phyloP scores from a whole-genome alignment of 257 asterid species.

The Nicotiana tabacum region DNA sequence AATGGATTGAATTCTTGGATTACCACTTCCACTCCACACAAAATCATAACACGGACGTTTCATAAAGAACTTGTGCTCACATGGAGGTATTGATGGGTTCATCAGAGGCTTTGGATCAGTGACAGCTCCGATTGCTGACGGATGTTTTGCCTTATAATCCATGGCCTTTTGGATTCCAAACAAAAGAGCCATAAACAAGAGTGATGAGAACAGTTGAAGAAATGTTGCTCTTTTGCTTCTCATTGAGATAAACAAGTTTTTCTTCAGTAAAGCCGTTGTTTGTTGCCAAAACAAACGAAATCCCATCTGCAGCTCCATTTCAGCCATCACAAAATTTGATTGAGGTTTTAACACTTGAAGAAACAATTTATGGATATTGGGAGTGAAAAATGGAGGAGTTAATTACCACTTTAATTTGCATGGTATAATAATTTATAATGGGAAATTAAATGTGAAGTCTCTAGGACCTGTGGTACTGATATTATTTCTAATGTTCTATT shows the following conservation, averaged over 20 bases:
- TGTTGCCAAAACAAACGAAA: conserved; percentile 28
- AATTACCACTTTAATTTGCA: too few species aligned
- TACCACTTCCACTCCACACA: conserved; percentile 33
- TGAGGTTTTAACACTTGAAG: too few species aligned
- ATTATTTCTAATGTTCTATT: too few species aligned
- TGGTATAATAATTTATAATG: too few species aligned
- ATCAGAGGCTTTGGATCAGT: conserved; percentile 19
- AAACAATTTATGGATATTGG: too few species aligned
- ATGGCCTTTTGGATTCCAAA: conserved; percentile 14
- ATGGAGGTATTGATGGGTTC: conserved; percentile 26
- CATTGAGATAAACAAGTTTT: conserved; percentile 25
- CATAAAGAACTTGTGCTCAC: conserved; percentile 26
- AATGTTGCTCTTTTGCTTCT: conserved; percentile 18
- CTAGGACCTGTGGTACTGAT: too few species aligned
- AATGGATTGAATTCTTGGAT: conserved; percentile 15
- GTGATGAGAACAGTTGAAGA: conserved; percentile 26
- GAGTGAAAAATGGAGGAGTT: too few species aligned
- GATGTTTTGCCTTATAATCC: neutral
- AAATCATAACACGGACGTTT: conserved; percentile 28
- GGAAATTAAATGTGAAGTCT: too few species aligned
- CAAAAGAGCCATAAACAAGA: conserved; percentile 27
- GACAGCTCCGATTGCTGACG: neutral
- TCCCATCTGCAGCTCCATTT: conserved; percentile 28
- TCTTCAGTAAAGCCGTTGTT: conserved; percentile 25
- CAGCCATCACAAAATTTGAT: too few species aligned